phyloP scores from a whole-genome alignment of 331 rosid species.

The Spiraea crenata region DNA sequence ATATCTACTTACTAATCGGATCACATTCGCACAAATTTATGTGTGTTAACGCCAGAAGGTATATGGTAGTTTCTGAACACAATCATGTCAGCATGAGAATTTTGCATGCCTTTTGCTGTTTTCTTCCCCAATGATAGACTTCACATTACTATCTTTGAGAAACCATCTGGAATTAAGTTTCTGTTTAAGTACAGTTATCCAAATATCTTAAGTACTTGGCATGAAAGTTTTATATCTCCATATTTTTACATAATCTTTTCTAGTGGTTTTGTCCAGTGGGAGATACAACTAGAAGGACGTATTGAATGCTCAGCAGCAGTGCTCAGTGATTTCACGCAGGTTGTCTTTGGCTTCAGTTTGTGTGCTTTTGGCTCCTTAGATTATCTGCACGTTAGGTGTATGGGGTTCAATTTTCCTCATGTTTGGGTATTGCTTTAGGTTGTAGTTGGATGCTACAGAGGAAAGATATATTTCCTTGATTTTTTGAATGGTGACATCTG shows the following conservation, averaged over 20 bases:
- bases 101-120: background rate
- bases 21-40: slow-evolving; percentile 84
- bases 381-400: background rate
- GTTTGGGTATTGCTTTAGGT: slow-evolving; percentile 41
- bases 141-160: too few species aligned
- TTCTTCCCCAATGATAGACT: background rate
- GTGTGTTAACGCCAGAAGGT: slow-evolving; percentile 83
- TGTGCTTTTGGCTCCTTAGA: slow-evolving; percentile 6
- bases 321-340: slow-evolving; percentile 82
- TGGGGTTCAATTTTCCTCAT: background rate
- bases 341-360: slow-evolving; percentile 25
- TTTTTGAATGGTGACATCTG: slow-evolving; percentile 56
- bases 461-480: slow-evolving; percentile 83
- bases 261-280: slow-evolving; percentile 93
- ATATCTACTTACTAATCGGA: slow-evolving; percentile 73
- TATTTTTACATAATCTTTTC: slow-evolving; percentile 42
- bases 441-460: slow-evolving; percentile 90
- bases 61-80: slow-evolving; percentile 23
- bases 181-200: too few species aligned
- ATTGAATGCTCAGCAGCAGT: slow-evolving; percentile 85
- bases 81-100: background rate
- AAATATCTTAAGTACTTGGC: slow-evolving; percentile 9
- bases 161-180: too few species aligned
- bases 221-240: slow-evolving; percentile 12
- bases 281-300: slow-evolving; percentile 73